Base-by-base conservation (phyloP, 148 eudicot genomes). In the Rhododendron griersonianum region DNA sequence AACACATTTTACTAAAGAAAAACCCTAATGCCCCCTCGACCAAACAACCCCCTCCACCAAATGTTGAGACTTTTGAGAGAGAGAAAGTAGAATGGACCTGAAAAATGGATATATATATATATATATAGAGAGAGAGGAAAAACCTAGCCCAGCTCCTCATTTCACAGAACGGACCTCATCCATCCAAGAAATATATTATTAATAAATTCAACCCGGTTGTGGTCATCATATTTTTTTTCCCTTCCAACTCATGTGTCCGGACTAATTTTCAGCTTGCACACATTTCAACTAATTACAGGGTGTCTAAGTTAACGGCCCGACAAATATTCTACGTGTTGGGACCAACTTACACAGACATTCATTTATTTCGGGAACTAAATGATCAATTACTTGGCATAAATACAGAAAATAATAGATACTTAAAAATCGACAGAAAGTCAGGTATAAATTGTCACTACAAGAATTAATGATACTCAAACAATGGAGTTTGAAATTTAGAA, bases 11-110 rank as follows among this genome's bases (percentile, higher is more conserved):
- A 28, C 25, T 65, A 65, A 65, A 65, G 14, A 86, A 57, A 41
- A 87, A 83, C 87, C 89, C 91, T 86, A 85, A 85, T 47, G 77
- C 50, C 25, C 59, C 83, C 44, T 71, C 76, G 76, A 30, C 39
- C 19, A 51, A 82, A 47, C 85, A 63, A 75, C 79, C 79, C 78
- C 83, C 63, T 39, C 87, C 35, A 80, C 87, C 75, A 85, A 85
- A 75, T 50, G 15, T 23, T 23, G 55, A 18, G 76, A 65, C 57
- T 67, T 47, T 19, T 45, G 63, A 50, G 61, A 8, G 51, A 41
- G 16, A 18, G 25, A 75, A 35, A 19, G 48, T 39, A 39, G 4
- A 39, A 35, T 1, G 45, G 7, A 37, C 78, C n/a, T 35, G 1
- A 74, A 5, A 74, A 14, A 33, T 8, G 15, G 7, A 41, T 41